Conservation (phyloP, 257 asterid genomes). For the Solanum tarijense region DNA sequence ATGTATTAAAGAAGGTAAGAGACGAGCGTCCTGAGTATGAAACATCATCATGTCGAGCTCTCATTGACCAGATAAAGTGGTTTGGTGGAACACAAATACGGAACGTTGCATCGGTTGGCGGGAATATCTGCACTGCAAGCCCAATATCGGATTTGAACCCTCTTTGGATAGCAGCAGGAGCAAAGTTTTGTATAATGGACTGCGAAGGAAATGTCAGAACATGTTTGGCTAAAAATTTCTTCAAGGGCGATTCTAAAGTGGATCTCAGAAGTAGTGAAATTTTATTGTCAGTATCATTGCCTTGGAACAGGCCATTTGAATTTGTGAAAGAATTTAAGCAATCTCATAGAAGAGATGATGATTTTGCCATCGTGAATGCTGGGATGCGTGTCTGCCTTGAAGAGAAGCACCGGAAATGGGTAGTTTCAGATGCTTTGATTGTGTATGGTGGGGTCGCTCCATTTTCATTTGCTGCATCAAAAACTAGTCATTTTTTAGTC, state of each 20-base stretch:
- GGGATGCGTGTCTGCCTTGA: constrained; percentile 75
- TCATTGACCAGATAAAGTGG: constrained; percentile 79
- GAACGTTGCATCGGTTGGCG: constrained; percentile 82
- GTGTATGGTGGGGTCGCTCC: constrained; percentile 95
- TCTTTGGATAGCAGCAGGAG: constrained; percentile 86
- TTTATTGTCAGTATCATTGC: constrained; percentile 69
- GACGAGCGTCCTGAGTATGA: constrained; percentile 44
- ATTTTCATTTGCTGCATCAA: constrained; percentile 45
- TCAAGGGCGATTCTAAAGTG: constrained; percentile 76
- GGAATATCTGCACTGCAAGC: constrained; percentile 96
- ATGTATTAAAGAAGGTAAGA: constrained; percentile 32
- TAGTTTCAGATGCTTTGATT: constrained; percentile 64
- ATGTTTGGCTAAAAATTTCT: constrained; percentile 60
- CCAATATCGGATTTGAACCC: constrained; percentile 98
- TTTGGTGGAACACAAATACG: constrained; percentile 90
- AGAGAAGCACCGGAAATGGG: constrained; percentile 51
- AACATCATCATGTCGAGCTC: constrained; percentile 73
- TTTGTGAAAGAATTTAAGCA: constrained; percentile 88
- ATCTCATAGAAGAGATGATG: constrained; percentile 93
- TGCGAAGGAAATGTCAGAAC: constrained; percentile 46
- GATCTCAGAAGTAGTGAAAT: constrained; percentile 66
- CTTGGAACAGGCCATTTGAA: constrained; percentile 64
- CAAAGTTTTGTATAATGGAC: constrained; percentile 55
- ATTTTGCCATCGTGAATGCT: constrained; percentile 88
- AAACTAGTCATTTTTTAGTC: constrained; percentile 46